Conservation (phyloP, 225 moss, liverwort and hornwort species). For the Sphagnum tenellum region DNA sequence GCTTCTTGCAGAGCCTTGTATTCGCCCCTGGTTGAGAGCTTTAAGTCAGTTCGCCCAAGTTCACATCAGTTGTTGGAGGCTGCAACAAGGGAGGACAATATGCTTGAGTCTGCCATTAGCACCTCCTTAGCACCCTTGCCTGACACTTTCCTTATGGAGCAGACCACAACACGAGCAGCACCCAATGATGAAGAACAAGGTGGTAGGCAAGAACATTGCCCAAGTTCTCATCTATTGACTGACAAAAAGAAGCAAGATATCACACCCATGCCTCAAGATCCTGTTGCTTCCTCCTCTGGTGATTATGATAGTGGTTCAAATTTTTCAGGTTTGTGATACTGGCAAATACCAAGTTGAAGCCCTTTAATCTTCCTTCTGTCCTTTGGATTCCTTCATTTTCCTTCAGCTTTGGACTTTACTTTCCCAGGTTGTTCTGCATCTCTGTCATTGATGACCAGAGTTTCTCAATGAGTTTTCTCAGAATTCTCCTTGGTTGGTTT, state of each 20-base stretch:
- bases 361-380: too few relatives aligned
- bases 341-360: too few relatives aligned
- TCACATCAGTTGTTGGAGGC: background rate
- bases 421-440: background rate
- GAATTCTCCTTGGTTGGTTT: background rate
- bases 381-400: too few relatives aligned
- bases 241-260: slow-evolving; percentile 2
- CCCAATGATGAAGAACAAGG: background rate
- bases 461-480: background rate
- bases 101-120: slow-evolving; percentile 13
- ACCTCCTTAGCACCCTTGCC: slow-evolving; percentile 9
- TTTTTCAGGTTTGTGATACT: slow-evolving; percentile 21
- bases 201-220: slow-evolving; percentile 9
- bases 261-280: slow-evolving; percentile 26
- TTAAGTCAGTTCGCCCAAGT: slow-evolving; percentile 6
- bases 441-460: background rate
- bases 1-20: slow-evolving; percentile 25
- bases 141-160: background rate
- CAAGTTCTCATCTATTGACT: background rate
- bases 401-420: too few relatives aligned
- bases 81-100: background rate
- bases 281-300: slow-evolving; percentile 25
- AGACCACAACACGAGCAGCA: background rate
- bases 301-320: slow-evolving; percentile 27
- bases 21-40: slow-evolving; percentile 53